phyloP scores from a whole-genome alignment of 1,284 basidiomycete genomes.

The Cutaneotrichosporon spelunceum region DNA sequence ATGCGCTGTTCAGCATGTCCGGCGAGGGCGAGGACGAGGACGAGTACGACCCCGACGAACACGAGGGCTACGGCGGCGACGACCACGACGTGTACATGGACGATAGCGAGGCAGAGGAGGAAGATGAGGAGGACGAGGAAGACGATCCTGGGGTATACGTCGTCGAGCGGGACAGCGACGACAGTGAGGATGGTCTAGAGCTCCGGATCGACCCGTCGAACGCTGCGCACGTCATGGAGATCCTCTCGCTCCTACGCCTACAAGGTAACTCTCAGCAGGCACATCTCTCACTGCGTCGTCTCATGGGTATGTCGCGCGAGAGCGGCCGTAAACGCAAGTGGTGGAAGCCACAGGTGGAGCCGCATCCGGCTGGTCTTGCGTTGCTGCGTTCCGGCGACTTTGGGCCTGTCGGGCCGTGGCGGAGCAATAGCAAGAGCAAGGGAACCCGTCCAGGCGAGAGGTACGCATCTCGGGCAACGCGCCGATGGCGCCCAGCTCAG shows the following conservation, averaged over 20 bases:
- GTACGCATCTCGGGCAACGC: constrained; percentile 4
- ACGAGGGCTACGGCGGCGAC: constrained; percentile 25
- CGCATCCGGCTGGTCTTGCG: constrained; percentile 66
- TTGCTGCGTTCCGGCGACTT: constrained; percentile 81
- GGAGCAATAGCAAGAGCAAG: constrained; percentile 22
- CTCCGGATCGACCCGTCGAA: neutral
- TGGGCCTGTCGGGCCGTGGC: constrained; percentile 60
- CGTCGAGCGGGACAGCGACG: constrained; percentile 23
- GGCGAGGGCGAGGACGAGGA: constrained; percentile 23
- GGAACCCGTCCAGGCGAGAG: constrained; percentile 9
- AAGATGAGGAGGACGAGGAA: constrained; percentile 34
- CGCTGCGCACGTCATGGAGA: constrained; percentile 19
- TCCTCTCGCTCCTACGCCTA: constrained; percentile 31
- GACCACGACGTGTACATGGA: constrained; percentile 23
- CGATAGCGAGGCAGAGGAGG: constrained; percentile 7
- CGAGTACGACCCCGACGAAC: constrained; percentile 25
- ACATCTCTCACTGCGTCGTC: constrained; percentile 26
- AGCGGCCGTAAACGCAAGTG: constrained; percentile 26
- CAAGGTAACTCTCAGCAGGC: constrained; percentile 19
- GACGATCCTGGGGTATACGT: constrained; percentile 20
- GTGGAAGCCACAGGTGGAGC: constrained; percentile 59
- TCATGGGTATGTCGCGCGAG: constrained; percentile 22
- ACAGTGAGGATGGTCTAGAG: constrained; percentile 9
- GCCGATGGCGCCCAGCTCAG: neutral
- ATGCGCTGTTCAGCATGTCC: constrained; percentile 20